These are phyloP conservation scores for Geranium rotundifolium DNA, from an alignment of 345 rosid genomes.

Conservation along the genomic window DNA sequence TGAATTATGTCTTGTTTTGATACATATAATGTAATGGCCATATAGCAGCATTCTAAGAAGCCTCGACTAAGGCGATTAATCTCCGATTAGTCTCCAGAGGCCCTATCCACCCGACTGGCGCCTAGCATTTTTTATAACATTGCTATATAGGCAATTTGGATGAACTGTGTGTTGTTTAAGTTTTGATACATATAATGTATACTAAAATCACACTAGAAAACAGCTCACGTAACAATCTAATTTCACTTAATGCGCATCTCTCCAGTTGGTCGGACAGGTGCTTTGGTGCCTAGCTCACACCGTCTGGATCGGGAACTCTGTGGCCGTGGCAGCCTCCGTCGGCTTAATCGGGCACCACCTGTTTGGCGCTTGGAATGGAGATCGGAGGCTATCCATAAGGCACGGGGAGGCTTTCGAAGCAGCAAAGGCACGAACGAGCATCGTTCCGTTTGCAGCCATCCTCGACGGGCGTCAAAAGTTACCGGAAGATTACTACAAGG, in stretches of 20 bases:
- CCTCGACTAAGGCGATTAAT: too few relatives aligned
- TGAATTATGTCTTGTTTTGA: too few relatives aligned
- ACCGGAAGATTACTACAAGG: slow-evolving; percentile 20
- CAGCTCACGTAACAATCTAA: not conserved
- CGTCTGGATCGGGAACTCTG: slow-evolving; percentile 17
- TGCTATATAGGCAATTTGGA: too few relatives aligned
- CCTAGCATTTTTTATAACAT: too few relatives aligned
- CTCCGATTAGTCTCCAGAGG: too few relatives aligned
- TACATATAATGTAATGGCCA: too few relatives aligned
- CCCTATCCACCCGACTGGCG: too few relatives aligned
- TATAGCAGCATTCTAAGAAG: too few relatives aligned
- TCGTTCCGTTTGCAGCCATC: slow-evolving; percentile 8
- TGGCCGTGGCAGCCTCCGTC: slow-evolving; percentile 5
- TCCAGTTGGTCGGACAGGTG: slow-evolving; percentile 20
- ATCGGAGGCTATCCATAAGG: slow-evolving; percentile 13
- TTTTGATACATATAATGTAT: too few relatives aligned
- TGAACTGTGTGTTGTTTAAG: too few relatives aligned
- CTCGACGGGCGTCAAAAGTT: slow-evolving; percentile 17
- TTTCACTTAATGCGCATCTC: not conserved
- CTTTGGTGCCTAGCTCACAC: slow-evolving; percentile 22
- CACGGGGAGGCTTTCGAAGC: slow-evolving; percentile 17
- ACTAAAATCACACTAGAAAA: too few relatives aligned
- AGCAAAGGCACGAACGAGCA: slow-evolving; percentile 15
- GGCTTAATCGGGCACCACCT: slow-evolving; percentile 20
- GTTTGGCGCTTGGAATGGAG: slow-evolving; percentile 22